These are phyloP conservation scores for Brasilioporus rufonigricans DNA, from an alignment of 768 basidiomycete genomes.

Conservation along the genomic window DNA sequence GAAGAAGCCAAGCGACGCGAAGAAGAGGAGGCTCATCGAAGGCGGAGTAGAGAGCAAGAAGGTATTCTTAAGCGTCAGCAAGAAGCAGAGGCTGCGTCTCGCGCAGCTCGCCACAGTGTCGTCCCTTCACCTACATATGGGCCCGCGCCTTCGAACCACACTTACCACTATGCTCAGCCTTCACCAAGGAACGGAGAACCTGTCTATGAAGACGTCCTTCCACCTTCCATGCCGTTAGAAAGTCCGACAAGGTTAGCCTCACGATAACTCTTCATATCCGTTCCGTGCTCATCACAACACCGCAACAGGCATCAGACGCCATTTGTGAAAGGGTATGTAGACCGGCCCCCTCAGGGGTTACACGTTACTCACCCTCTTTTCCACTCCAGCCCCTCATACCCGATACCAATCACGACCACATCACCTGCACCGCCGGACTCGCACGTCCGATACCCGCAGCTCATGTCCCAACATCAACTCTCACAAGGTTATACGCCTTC, in stretches of 20 bases:
- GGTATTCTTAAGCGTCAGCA: constrained; percentile 57
- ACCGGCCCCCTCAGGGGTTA: constrained; percentile 1
- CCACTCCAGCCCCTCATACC: constrained; percentile 37
- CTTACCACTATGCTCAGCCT: constrained; percentile 34
- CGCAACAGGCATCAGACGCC: constrained; percentile 27
- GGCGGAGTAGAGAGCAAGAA: constrained; percentile 52
- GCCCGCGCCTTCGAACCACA: constrained; percentile 29
- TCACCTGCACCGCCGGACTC: constrained; percentile 53
- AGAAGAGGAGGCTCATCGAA: constrained; percentile 44
- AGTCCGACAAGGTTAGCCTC: constrained; percentile 55
- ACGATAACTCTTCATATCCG: constrained; percentile 40
- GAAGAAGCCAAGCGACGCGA: constrained; percentile 46
- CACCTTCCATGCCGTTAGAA: constrained; percentile 58
- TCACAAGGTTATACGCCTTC: constrained; percentile 78
- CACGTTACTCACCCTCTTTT: constrained; percentile 14
- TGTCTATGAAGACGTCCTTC: constrained; percentile 32
- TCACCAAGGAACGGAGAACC: constrained; percentile 30
- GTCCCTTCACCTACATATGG: constrained; percentile 27
- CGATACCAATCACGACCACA: constrained; percentile 67
- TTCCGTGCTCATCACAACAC: constrained; percentile 22
- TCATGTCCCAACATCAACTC: constrained; percentile 80
- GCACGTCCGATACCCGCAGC: constrained; percentile 57
- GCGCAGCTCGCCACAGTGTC: constrained; percentile 39
- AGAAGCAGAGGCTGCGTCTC: constrained; percentile 54
- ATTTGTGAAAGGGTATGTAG: constrained; percentile 37